phyloP scores from a whole-genome alignment of 768 basidiomycete genomes.

The Cantharellus anzutake region DNA sequence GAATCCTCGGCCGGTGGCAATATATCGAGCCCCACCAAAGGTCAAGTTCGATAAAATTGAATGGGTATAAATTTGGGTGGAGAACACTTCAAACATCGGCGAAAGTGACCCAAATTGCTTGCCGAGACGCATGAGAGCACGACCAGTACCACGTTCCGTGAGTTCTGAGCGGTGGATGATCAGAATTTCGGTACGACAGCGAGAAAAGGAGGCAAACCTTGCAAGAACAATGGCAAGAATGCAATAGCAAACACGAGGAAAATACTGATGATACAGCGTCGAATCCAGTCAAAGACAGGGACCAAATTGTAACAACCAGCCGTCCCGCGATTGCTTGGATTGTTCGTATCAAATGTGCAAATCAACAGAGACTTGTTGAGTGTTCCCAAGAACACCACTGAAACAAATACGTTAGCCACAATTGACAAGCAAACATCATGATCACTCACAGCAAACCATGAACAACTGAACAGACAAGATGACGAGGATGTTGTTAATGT shows the following conservation, averaged over 20 bases:
- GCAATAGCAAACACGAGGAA: slow-evolving; percentile 98
- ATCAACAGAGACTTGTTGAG: slow-evolving; percentile 63
- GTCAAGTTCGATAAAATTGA: slow-evolving; percentile 94
- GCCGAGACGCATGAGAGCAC: slow-evolving; percentile 75
- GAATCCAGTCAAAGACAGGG: slow-evolving; percentile 91
- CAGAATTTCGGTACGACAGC: background rate
- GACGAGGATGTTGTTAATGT: slow-evolving; percentile 99
- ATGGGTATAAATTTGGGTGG: slow-evolving; percentile 94
- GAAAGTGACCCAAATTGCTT: slow-evolving; percentile 93
- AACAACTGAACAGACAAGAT: slow-evolving; percentile 94
- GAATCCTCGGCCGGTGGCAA: slow-evolving; percentile 97
- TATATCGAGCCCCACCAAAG: slow-evolving; percentile 95
- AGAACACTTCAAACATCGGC: slow-evolving; percentile 93
- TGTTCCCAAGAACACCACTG: slow-evolving; percentile 91
- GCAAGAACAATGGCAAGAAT: slow-evolving; percentile 85
- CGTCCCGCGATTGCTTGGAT: slow-evolving; percentile 58
- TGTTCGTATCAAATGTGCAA: slow-evolving; percentile 57
- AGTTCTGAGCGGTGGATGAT: slow-evolving; percentile 39
- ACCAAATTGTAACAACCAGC: slow-evolving; percentile 85
- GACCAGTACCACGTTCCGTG: slow-evolving; percentile 83
- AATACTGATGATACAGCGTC: slow-evolving; percentile 90
- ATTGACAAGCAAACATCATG: background rate
- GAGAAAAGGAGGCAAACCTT: slow-evolving; percentile 35
- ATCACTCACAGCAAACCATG: slow-evolving; percentile 62
- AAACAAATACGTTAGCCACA: slow-evolving; percentile 9